These are phyloP conservation scores for Scalesia atractyloides DNA, from an alignment of 129 eudicot genomes.

Conservation along the genomic window DNA sequence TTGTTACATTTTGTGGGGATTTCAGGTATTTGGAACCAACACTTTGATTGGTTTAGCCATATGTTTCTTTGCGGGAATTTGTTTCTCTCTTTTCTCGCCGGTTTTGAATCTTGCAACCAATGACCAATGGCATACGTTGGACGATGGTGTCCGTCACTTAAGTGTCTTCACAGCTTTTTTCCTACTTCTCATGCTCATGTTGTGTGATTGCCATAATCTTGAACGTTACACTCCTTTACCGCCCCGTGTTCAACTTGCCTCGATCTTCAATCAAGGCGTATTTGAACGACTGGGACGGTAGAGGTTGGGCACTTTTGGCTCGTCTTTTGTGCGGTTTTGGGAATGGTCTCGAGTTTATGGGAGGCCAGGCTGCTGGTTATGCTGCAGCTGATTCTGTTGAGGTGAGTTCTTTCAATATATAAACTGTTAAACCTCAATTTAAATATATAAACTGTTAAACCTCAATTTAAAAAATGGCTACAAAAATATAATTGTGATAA, in stretches of 20 bases:
- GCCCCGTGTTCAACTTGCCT: constrained; percentile 56
- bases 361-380: constrained; percentile 98
- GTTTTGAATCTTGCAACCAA: constrained; percentile 86
- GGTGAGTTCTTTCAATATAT: constrained; percentile 36
- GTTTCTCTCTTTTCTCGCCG: too few relatives aligned
- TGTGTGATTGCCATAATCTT: constrained; percentile 59
- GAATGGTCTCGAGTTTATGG: constrained; percentile 90
- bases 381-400: constrained; percentile 96
- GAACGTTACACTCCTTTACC: constrained; percentile 60
- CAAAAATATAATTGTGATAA: too few relatives aligned
- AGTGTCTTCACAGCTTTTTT: constrained; percentile 75
- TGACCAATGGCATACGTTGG: constrained; percentile 44
- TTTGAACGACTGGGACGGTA: constrained; percentile 68
- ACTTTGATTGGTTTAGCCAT: constrained; percentile 54
- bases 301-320: constrained; percentile 81
- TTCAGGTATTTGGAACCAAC: constrained; percentile 76
- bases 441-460: not conserved
- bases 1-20: constrained; percentile 11
- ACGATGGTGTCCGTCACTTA: too few relatives aligned
- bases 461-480: too few relatives aligned
- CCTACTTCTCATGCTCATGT: constrained; percentile 79
- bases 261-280: constrained; percentile 61
- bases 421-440: not conserved
- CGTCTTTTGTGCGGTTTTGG: constrained; percentile 84
- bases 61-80: constrained; percentile 34